These are phyloP conservation scores for Candolleomyces eurysporus DNA, from an alignment of 768 basidiomycete genomes.

Conservation along the genomic window DNA sequence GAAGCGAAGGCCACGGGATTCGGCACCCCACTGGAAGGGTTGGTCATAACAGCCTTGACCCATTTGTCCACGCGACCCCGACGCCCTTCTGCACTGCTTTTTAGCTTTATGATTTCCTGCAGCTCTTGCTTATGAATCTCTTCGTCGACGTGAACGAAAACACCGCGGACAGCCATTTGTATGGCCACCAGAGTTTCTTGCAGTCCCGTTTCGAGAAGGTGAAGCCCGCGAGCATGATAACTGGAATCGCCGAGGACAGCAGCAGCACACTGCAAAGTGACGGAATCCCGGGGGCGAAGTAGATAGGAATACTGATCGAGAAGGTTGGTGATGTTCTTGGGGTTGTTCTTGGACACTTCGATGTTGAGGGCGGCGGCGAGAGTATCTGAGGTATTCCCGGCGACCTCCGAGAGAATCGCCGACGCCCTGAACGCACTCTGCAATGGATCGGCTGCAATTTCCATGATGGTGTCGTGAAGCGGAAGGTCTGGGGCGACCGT, in stretches of 20 bases:
- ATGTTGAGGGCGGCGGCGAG: constrained; percentile 57
- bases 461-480: constrained; percentile 42
- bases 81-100: constrained; percentile 34
- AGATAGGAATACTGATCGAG: constrained; percentile 50
- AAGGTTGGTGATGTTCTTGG: constrained; percentile 34
- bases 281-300: constrained; percentile 58
- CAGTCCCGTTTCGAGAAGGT: constrained; percentile 54
- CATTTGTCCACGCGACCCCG: constrained; percentile 48
- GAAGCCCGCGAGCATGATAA: constrained; percentile 31
- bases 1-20: constrained; percentile 63
- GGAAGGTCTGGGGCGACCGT: constrained; percentile 43
- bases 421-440: constrained; percentile 22
- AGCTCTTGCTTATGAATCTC: constrained; percentile 40
- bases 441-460: constrained; percentile 33
- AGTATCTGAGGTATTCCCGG: constrained; percentile 49
- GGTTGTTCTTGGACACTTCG: constrained; percentile 34
- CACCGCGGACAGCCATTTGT: constrained; percentile 37
- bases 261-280: constrained; percentile 44
- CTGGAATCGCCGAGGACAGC: constrained; percentile 29
- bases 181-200: constrained; percentile 43
- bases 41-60: constrained; percentile 48
- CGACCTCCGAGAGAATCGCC: constrained; percentile 39
- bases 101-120: constrained; percentile 43
- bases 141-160: constrained; percentile 49
- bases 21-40: constrained; percentile 26